phyloP scores from a whole-genome alignment of 805 yeast genomes.

The Priceomyces melissophilus region DNA sequence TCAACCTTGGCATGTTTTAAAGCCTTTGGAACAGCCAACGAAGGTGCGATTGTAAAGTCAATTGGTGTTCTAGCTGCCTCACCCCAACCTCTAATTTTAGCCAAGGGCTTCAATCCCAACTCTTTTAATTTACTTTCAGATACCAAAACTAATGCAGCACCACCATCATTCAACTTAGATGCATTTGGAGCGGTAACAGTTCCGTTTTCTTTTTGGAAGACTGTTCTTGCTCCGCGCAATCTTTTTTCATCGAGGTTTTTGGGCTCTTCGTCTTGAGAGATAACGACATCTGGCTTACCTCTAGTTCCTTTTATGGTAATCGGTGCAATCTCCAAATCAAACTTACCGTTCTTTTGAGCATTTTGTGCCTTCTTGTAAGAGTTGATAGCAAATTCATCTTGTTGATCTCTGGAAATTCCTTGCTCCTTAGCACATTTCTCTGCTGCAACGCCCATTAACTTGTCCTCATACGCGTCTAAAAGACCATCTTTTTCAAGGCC shows the following conservation, averaged over 20 bases:
- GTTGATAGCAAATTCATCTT: constrained; percentile 81
- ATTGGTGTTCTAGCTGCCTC: constrained; percentile 96
- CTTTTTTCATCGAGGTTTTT: constrained; percentile 72
- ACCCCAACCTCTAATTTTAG: constrained; percentile 91
- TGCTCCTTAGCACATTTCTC: constrained; percentile 93
- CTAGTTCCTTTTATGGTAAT: constrained; percentile 85
- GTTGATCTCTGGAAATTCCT: constrained; percentile 73
- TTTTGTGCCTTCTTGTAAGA: constrained; percentile 84
- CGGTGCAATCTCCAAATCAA: constrained; percentile 78
- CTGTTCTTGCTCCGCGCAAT: constrained; percentile 84
- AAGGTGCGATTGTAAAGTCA: constrained; percentile 95
- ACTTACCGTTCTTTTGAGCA: constrained; percentile 81
- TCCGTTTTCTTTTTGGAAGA: constrained; percentile 90
- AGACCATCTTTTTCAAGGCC: constrained; percentile 93
- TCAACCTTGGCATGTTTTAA: constrained; percentile 76
- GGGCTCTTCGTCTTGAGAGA: constrained; percentile 81
- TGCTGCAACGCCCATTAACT: constrained; percentile 95
- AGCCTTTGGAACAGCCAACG: constrained; percentile 94
- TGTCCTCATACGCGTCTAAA: constrained; percentile 82
- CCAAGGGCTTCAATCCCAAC: constrained; percentile 83
- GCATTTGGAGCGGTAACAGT: constrained; percentile 98
- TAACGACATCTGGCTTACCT: constrained; percentile 75
- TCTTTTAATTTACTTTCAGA: constrained; percentile 83
- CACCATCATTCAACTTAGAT: constrained; percentile 96
- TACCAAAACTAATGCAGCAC: constrained; percentile 88